phyloP scores from a whole-genome alignment of 768 basidiomycete species.

The Auriscalpium microsporum region DNA sequence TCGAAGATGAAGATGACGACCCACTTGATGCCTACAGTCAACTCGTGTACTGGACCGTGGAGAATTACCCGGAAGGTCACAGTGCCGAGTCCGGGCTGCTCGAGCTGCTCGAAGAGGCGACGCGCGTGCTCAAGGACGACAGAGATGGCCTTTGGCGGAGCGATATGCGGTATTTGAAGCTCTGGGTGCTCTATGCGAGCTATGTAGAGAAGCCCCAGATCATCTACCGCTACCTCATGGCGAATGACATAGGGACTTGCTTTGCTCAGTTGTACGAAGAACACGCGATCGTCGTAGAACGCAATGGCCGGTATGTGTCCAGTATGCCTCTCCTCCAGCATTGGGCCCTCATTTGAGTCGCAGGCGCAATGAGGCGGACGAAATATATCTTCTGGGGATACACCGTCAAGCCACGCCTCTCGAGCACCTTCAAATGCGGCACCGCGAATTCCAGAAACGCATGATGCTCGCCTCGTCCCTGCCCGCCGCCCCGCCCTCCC shows the following conservation, averaged over 20 bases:
- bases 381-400: slow-evolving; percentile 80
- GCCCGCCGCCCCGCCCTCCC: slow-evolving; percentile 23
- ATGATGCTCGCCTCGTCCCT: slow-evolving; percentile 54
- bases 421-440: slow-evolving; percentile 68
- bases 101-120: slow-evolving; percentile 88
- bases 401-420: slow-evolving; percentile 74
- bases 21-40: slow-evolving; percentile 80
- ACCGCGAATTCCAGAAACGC: slow-evolving; percentile 85
- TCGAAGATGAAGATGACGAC: slow-evolving; percentile 69
- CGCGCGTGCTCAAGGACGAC: slow-evolving; percentile 73
- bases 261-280: slow-evolving; percentile 88
- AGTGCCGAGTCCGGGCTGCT: slow-evolving; percentile 85
- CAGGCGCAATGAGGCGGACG: slow-evolving; percentile 86
- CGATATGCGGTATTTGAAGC: slow-evolving; percentile 81
- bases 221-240: slow-evolving; percentile 84
- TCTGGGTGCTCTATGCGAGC: slow-evolving; percentile 91
- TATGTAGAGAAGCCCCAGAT: slow-evolving; percentile 85
- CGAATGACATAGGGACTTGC: slow-evolving; percentile 81
- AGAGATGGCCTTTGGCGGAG: slow-evolving; percentile 64
- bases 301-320: slow-evolving; percentile 60
- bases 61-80: slow-evolving; percentile 91
- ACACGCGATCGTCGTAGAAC: slow-evolving; percentile 76
- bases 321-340: slow-evolving; percentile 14
- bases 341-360: background rate
- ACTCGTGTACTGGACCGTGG: slow-evolving; percentile 87